Evolutionary conservation across 2,329 filamentous ascomycete species (phyloP).

Genomic region (Trichoderma sp.): DNA sequence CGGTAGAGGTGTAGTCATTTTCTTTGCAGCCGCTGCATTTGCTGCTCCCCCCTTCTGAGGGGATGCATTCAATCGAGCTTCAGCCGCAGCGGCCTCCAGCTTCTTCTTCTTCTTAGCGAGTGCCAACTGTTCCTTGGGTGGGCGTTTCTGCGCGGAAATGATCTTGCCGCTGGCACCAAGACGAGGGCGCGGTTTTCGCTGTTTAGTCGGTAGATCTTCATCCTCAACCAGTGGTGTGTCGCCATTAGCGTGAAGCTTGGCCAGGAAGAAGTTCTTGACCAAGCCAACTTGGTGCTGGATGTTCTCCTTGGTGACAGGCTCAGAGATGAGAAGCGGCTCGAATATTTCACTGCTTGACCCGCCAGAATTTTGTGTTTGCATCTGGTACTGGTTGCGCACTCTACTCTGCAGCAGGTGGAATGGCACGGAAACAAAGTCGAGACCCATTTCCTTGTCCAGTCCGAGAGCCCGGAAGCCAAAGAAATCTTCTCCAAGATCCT

Average conservation of each 20-base stretch:
- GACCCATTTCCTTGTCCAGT: constrained; percentile 84
- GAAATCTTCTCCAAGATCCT: constrained; percentile 97
- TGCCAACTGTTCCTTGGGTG: constrained; percentile 77
- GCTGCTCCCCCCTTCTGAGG: constrained; percentile 37
- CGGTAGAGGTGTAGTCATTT: constrained; percentile 43
- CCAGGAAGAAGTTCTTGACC: constrained; percentile 86
- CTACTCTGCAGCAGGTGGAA: constrained; percentile 90
- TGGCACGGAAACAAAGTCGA: constrained; percentile 85
- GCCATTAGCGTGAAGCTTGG: constrained; percentile 80
- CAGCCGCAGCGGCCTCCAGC: constrained; percentile 59
- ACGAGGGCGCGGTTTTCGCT: constrained; percentile 70
- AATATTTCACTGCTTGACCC: constrained; percentile 61
- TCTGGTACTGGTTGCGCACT: constrained; percentile 80
- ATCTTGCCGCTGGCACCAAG: constrained; percentile 78
- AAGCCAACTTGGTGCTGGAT: constrained; percentile 80
- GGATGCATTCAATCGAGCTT: constrained; percentile 42
- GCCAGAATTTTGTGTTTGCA: constrained; percentile 64
- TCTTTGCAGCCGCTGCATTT: constrained; percentile 51
- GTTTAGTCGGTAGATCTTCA: constrained; percentile 90
- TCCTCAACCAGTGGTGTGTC: constrained; percentile 85
- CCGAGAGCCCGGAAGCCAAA: constrained; percentile 97
- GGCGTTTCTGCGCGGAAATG: constrained; percentile 77
- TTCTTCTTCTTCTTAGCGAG: constrained; percentile 88
- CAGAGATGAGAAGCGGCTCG: constrained; percentile 64
- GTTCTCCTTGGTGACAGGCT: constrained; percentile 76